These are phyloP conservation scores for Hanseniaspora osmophila DNA, from an alignment of 805 yeast genomes.

Conservation along the genomic window DNA sequence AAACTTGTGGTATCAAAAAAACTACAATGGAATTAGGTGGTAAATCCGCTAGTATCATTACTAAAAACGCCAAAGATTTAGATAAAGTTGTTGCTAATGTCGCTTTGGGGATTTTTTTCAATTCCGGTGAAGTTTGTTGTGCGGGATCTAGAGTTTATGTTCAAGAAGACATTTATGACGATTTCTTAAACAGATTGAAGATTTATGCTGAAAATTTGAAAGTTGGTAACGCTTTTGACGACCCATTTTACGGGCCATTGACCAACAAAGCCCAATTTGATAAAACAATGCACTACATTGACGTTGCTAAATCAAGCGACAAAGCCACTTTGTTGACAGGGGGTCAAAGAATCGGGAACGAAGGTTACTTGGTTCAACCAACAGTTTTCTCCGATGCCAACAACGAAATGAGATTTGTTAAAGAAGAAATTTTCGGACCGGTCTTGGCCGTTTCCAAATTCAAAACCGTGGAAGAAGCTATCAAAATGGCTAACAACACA, in stretches of 20 bases:
- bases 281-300: constrained; percentile 49
- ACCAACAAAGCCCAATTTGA: constrained; percentile 53
- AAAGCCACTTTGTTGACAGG: constrained; percentile 68
- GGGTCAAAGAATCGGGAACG: constrained; percentile 60
- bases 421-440: constrained; percentile 89
- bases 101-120: constrained; percentile 66
- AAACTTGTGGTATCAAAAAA: constrained; percentile 64
- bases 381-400: constrained; percentile 76
- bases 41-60: constrained; percentile 76
- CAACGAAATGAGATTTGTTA: constrained; percentile 59
- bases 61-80: constrained; percentile 47
- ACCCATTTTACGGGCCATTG: constrained; percentile 64
- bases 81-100: constrained; percentile 51
- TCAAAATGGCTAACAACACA: constrained; percentile 60
- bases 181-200: constrained; percentile 45
- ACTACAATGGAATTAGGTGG: constrained; percentile 81
- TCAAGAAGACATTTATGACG: constrained; percentile 58
- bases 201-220: constrained; percentile 34
- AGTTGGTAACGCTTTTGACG: constrained; percentile 72
- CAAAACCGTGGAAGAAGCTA: constrained; percentile 57
- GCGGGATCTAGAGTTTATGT: constrained; percentile 83
- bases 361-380: constrained; percentile 66
- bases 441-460: constrained; percentile 67
- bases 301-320: constrained; percentile 42
- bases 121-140: constrained; percentile 88